These are phyloP conservation scores for Vitis hybrid DNA, from an alignment of 177 flowering plant species.

Conservation along the genomic window DNA sequence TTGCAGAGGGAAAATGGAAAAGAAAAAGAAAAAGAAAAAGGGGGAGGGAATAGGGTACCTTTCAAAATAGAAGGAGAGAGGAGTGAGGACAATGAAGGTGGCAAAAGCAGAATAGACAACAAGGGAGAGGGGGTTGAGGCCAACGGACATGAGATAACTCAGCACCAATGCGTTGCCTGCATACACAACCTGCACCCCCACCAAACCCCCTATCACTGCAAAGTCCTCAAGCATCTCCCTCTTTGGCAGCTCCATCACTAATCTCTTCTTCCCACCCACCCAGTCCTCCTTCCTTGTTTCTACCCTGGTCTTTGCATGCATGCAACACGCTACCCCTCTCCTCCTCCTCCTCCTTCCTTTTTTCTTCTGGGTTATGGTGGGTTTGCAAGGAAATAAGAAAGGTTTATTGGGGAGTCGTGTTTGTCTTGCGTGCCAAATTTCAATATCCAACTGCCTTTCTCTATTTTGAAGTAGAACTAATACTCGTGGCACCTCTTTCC, in stretches of 20 bases:
- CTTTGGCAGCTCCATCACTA: slow-evolving; percentile 9
- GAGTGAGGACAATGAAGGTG: slow-evolving; percentile 63
- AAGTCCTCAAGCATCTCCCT: slow-evolving; percentile 43
- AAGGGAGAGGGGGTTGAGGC: slow-evolving; percentile 54
- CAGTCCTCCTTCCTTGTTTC: too few species aligned
- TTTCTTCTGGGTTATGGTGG: background rate
- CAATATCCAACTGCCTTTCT: too few species aligned
- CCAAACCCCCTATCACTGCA: slow-evolving; percentile 44
- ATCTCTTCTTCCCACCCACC: too few species aligned
- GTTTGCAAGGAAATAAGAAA: too few species aligned
- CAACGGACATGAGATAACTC: slow-evolving; percentile 59
- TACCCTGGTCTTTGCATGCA: background rate
- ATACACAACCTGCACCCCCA: slow-evolving; percentile 50
- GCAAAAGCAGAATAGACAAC: slow-evolving; percentile 50
- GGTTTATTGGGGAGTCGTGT: too few species aligned
- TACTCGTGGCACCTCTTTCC: too few species aligned
- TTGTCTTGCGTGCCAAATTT: too few species aligned
- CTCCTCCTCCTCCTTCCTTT: background rate
- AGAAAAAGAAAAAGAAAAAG: background rate
- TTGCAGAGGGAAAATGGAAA: background rate
- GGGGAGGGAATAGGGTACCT: slow-evolving; percentile 34
- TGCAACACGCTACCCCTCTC: background rate
- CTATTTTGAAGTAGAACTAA: too few species aligned
- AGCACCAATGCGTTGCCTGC: slow-evolving; percentile 55
- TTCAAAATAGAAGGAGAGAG: slow-evolving; percentile 57